Evolutionary conservation across 129 eudicot species (phyloP).

Genomic region (Artemisia annua): DNA sequence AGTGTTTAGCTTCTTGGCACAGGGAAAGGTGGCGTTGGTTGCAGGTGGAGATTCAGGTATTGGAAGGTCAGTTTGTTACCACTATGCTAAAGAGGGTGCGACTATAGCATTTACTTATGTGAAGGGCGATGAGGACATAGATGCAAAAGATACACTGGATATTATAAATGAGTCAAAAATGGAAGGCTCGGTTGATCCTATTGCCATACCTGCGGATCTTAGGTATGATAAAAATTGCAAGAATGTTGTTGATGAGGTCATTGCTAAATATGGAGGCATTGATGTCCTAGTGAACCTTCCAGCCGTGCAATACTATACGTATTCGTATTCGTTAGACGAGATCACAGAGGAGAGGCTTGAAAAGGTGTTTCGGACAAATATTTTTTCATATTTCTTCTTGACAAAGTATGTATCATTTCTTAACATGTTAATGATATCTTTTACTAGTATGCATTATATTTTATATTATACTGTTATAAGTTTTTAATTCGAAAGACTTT

Average conservation of each 20-base stretch:
- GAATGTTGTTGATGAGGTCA: slow-evolving; percentile 65
- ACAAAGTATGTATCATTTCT: slow-evolving; percentile 38
- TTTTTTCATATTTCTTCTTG: slow-evolving; percentile 62
- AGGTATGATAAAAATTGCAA: slow-evolving; percentile 66
- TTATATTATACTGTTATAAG: no score
- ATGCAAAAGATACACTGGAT: slow-evolving; percentile 53
- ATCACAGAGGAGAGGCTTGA: slow-evolving; percentile 73
- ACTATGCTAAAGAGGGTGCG: slow-evolving; percentile 73
- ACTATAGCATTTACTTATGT: slow-evolving; percentile 79
- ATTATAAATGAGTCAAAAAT: slow-evolving; percentile 45
- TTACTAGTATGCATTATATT: no score
- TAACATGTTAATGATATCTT: no score
- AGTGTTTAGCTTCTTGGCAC: no score
- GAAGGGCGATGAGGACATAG: slow-evolving; percentile 75
- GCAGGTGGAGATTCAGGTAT: no score
- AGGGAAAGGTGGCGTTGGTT: no score
- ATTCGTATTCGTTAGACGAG: slow-evolving; percentile 47
- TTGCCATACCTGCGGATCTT: slow-evolving; percentile 51
- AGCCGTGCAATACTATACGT: slow-evolving; percentile 58
- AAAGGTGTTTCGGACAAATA: slow-evolving; percentile 71
- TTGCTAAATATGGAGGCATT: slow-evolving; percentile 42
- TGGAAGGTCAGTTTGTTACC: no score
- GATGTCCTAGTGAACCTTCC: slow-evolving; percentile 70
- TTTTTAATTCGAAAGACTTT: no score
- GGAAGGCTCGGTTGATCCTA: slow-evolving; percentile 56